These are phyloP conservation scores for Annulohypoxylon bovei DNA, from an alignment of 495 filamentous ascomycete species.

Conservation along the genomic window DNA sequence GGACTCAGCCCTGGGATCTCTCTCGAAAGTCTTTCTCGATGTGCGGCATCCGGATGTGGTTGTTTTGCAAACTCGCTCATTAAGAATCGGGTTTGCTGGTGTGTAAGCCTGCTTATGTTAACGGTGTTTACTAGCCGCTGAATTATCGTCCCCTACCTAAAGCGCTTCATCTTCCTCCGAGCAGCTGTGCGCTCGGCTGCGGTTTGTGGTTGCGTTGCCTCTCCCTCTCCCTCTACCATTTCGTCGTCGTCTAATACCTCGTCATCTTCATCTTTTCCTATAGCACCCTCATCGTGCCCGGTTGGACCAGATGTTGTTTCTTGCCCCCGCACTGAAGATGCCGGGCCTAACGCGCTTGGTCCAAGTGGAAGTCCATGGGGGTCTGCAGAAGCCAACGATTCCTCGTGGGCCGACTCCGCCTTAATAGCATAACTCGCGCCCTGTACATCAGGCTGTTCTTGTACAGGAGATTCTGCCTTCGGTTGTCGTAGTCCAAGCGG, in stretches of 20 bases:
- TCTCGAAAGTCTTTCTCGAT: constrained; percentile 86
- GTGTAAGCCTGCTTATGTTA: constrained; percentile 75
- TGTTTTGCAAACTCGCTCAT: constrained; percentile 98
- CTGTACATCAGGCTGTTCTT: constrained; percentile 52
- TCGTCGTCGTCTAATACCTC: constrained; percentile 62
- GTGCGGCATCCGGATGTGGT: constrained; percentile 92
- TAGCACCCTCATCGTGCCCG: constrained; percentile 56
- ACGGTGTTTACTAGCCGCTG: constrained; percentile 11
- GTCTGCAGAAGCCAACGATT: constrained; percentile 55
- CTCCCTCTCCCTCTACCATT: constrained; percentile 60
- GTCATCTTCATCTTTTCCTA: constrained; percentile 64
- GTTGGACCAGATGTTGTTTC: constrained; percentile 45
- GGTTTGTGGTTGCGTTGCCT: constrained; percentile 65
- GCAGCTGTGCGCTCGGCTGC: constrained; percentile 78
- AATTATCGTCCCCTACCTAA: constrained; percentile 69
- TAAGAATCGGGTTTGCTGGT: constrained; percentile 94
- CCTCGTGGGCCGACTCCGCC: constrained; percentile 54
- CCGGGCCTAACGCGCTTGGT: constrained; percentile 54
- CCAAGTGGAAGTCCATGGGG: constrained; percentile 53
- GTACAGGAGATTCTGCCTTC: constrained; percentile 46
- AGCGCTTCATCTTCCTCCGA: constrained; percentile 94
- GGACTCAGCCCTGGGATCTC: constrained; percentile 95
- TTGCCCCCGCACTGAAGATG: constrained; percentile 50
- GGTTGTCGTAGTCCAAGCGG: constrained; percentile 58
- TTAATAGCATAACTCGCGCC: constrained; percentile 54